Base-by-base conservation (phyloP, 768 basidiomycete species). In the Termitomyces sp. region DNA sequence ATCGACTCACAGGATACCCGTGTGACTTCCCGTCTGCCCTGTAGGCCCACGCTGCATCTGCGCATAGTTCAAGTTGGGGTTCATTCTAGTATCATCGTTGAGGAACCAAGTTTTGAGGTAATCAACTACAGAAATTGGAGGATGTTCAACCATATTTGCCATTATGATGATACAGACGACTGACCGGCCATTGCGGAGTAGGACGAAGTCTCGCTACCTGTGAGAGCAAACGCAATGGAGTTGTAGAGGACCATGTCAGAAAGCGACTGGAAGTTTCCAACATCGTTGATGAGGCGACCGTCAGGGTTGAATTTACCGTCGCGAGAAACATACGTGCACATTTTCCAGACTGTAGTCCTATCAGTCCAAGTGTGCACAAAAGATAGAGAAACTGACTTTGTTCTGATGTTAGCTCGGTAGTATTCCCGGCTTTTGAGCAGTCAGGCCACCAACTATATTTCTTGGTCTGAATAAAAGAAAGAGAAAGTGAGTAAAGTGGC, bases 231-330 rank as follows among this genome's bases (percentile, higher is more conserved):
- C 0, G 85, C 77, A 33, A 87, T 66, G 0, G 81, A 70, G 63
- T 85, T 84, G 72, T 82, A 85, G 40, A 85, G 73, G n/a, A 82
- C 73, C 1, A 82, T 79, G 63, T 87, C 81, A 1, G 84, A 73
- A 59, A 87, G 65, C 52, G 72, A 74, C 44, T 78, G 73, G 68
- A 87, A 83, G 17, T 73, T 71, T 46, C 80, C 81, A 45, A 80
- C 76, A 60, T 84, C 73, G 67, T 84, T 76, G 57, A 87, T 72
- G 17, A 75, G 67, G 17, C 80, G 79, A 3, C 72, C 78, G 60
- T 87, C 86, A 1, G 86, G 85, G 66, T 86, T 86, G 66, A 87
- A 84, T 53, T 73, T 68, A 7, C 87, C 87, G 57, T 89, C 86
- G 9, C 78, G 73, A 21, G 65, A 65, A 48, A 72, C 69, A 64